These are phyloP conservation scores for Astrothelium macrocarpum DNA, from an alignment of 495 filamentous ascomycete genomes.

Conservation along the genomic window DNA sequence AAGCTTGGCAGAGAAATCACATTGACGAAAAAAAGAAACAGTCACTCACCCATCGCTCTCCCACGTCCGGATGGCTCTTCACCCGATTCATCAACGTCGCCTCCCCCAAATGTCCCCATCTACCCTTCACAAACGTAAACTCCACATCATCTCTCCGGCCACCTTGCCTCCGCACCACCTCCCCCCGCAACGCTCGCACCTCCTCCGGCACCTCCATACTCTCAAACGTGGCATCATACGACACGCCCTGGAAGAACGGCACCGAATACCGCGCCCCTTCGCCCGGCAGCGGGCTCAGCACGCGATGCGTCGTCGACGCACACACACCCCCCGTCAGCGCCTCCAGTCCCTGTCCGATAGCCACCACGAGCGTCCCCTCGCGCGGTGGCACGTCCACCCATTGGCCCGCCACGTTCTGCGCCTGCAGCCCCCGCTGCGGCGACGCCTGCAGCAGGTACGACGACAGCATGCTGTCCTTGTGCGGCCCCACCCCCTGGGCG, in stretches of 20 bases:
- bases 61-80: slow-evolving; percentile 84
- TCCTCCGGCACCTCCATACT: slow-evolving; percentile 61
- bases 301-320: slow-evolving; percentile 75
- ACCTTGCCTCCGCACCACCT: slow-evolving; percentile 42
- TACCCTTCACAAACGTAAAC: slow-evolving; percentile 64
- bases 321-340: slow-evolving; percentile 85
- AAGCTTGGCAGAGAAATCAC: no score
- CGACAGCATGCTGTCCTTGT: slow-evolving; percentile 87
- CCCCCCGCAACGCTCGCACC: slow-evolving; percentile 48
- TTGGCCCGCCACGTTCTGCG: slow-evolving; percentile 69
- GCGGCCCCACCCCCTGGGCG: slow-evolving; percentile 71
- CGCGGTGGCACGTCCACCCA: slow-evolving; percentile 73
- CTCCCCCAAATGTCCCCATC: slow-evolving; percentile 62
- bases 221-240: slow-evolving; percentile 71
- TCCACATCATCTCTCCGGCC: slow-evolving; percentile 58
- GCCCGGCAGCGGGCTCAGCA: slow-evolving; percentile 49
- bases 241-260: slow-evolving; percentile 89
- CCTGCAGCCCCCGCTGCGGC: slow-evolving; percentile 72
- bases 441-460: slow-evolving; percentile 81
- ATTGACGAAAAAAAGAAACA: slow-evolving; percentile 3
- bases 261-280: slow-evolving; percentile 69
- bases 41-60: slow-evolving; percentile 54
- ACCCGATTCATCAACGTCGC: slow-evolving; percentile 76
- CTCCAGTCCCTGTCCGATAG: slow-evolving; percentile 87
- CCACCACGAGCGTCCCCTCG: slow-evolving; percentile 60